Percentiles rank a stretch among this genome's conserved stretches.
phyloP scores from a whole-genome alignment of 306 rosid species.

The Citrullus amarus region DNA sequence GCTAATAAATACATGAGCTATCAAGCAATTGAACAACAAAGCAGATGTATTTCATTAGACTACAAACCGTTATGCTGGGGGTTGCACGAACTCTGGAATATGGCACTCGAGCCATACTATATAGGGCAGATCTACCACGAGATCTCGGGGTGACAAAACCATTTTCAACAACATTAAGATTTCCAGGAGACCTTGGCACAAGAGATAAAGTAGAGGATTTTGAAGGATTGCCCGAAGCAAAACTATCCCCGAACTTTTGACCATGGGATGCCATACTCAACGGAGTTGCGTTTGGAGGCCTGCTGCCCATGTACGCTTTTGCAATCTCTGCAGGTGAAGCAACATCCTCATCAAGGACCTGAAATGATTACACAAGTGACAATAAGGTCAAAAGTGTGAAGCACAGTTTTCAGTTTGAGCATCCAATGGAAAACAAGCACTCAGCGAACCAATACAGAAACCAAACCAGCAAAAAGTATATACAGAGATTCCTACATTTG shows the following conservation, averaged over 20 bases:
- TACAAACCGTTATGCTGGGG: constrained; percentile 45
- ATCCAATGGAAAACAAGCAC: neutral
- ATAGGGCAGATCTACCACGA: constrained; percentile 79
- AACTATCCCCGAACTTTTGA: constrained; percentile 26
- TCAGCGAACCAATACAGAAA: neutral
- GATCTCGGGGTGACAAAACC: constrained; percentile 68
- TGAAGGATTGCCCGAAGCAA: constrained; percentile 24
- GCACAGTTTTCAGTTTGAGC: neutral
- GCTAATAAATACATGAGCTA: constrained; percentile 7
- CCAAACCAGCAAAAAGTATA: neutral
- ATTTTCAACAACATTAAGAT: constrained; percentile 39
- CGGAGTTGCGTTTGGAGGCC: constrained; percentile 54
- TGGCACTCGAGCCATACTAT: constrained; percentile 78
- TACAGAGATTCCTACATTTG: constrained; percentile 38
- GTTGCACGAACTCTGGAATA: constrained; percentile 49
- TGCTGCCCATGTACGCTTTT: constrained; percentile 82
- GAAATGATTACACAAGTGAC: constrained; percentile 18
- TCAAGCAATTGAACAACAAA: neutral
- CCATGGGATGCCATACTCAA: constrained; percentile 30
- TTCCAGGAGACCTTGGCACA: constrained; percentile 41
- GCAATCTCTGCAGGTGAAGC: constrained; percentile 89
- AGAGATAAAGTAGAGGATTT: constrained; percentile 36
- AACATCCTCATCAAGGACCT: constrained; percentile 67
- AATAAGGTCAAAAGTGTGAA: constrained; percentile 12
- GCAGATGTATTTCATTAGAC: neutral